A percentile compares a stretch with the other conserved stretches of the same genome.
phyloP scores from a whole-genome alignment of 2,329 filamentous ascomycete genomes.

The Alternaria alternata region DNA sequence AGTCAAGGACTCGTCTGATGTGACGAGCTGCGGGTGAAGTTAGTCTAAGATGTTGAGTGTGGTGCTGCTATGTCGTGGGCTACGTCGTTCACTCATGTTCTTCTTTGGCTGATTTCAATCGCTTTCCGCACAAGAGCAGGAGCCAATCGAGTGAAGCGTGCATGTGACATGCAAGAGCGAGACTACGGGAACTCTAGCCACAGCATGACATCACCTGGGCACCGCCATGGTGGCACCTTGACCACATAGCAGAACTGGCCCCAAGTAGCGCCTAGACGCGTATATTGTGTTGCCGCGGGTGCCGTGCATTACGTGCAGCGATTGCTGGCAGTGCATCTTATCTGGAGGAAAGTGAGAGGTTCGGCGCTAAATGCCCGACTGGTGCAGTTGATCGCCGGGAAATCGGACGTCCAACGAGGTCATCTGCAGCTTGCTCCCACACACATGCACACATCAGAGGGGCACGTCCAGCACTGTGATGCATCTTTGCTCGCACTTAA shows the following conservation, averaged over 20 bases:
- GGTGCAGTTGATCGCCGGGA: slow-evolving; percentile 15
- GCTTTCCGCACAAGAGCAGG: no score
- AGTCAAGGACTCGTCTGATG: background rate
- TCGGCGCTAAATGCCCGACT: slow-evolving; percentile 14
- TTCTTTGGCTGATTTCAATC: no score
- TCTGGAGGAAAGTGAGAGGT: slow-evolving; percentile 18
- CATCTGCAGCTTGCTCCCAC: slow-evolving; percentile 32
- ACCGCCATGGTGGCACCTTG: background rate
- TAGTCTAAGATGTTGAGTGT: no score
- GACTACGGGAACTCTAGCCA: background rate
- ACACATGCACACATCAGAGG: slow-evolving; percentile 24
- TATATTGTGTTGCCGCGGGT: background rate
- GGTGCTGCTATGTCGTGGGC: background rate
- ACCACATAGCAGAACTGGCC: background rate
- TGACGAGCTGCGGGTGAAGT: background rate
- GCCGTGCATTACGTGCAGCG: slow-evolving; percentile 1
- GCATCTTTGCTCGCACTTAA: slow-evolving; percentile 8
- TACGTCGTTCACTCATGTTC: no score
- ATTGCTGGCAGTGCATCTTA: slow-evolving; percentile 3
- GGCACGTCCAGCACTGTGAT: slow-evolving; percentile 18
- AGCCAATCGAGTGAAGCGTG: no score
- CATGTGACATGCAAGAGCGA: background rate
- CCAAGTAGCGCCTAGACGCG: background rate
- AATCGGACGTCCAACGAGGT: slow-evolving; percentile 20
- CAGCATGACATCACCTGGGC: background rate